Conservation (phyloP, 2,329 filamentous ascomycete genomes). For the Plectosphaerella sp. region DNA sequence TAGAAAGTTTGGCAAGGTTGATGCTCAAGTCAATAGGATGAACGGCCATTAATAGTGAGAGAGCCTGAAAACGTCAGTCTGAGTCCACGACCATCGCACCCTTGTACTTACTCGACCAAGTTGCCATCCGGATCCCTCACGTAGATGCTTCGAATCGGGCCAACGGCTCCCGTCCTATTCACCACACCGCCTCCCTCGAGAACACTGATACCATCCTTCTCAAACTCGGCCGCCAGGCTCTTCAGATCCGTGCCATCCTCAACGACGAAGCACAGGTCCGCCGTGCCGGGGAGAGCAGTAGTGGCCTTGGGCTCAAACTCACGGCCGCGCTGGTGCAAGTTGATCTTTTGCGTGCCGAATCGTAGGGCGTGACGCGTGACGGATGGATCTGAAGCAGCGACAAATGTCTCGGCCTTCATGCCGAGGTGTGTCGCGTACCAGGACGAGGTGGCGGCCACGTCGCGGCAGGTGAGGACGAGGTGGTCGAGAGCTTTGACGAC, state of each 20-base stretch:
- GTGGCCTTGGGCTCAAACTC: slow-evolving; percentile 58
- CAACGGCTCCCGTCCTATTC: slow-evolving; percentile 49
- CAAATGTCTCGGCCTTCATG: slow-evolving; percentile 51
- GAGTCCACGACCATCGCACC: neutral
- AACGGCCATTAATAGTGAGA: neutral
- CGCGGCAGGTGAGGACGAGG: slow-evolving; percentile 53
- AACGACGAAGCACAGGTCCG: slow-evolving; percentile 56
- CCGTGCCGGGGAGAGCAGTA: slow-evolving; percentile 49
- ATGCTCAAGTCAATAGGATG: too few relatives aligned
- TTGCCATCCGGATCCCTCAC: slow-evolving; percentile 59
- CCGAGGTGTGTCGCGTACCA: slow-evolving; percentile 55
- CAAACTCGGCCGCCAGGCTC: slow-evolving; percentile 34
- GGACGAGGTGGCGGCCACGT: slow-evolving; percentile 40
- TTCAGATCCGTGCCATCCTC: slow-evolving; percentile 39
- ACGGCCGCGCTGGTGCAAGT: slow-evolving; percentile 52
- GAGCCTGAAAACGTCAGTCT: neutral
- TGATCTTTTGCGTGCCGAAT: slow-evolving; percentile 58
- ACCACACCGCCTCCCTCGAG: slow-evolving; percentile 48
- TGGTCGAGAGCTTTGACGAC: slow-evolving; percentile 50
- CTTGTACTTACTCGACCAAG: slow-evolving; percentile 51
- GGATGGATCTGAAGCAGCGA: slow-evolving; percentile 29
- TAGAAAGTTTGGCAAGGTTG: too few relatives aligned
- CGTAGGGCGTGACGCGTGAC: slow-evolving; percentile 44
- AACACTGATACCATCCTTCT: slow-evolving; percentile 39
- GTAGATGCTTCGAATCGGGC: slow-evolving; percentile 53